Evolutionary conservation across 345 rosid species (phyloP).

Genomic region (Microthlaspi erraticum): DNA sequence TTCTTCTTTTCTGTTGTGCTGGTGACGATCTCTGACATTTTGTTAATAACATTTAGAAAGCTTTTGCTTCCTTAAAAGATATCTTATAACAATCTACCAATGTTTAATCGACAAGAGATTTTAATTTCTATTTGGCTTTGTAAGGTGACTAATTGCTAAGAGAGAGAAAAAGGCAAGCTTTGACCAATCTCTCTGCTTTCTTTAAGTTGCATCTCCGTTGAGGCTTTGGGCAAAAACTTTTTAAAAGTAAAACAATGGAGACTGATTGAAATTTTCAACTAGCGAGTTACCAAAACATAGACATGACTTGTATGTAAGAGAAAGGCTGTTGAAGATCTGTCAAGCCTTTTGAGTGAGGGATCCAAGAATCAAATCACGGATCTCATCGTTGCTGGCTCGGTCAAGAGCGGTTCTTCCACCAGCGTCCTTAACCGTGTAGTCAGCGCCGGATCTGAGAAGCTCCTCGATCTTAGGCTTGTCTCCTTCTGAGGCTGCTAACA

Average conservation of each 20-base stretch:
- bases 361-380: slow-evolving; percentile 65
- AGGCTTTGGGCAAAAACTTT: slow-evolving; percentile 24
- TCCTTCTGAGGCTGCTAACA: slow-evolving; percentile 90
- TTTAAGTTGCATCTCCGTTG: slow-evolving; percentile 15
- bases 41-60: slow-evolving; percentile 37
- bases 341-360: slow-evolving; percentile 69
- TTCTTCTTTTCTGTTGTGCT: slow-evolving; percentile 6
- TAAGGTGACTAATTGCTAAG: slow-evolving; percentile 13
- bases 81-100: not conserved
- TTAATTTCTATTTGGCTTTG: not conserved
- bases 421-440: slow-evolving; percentile 62
- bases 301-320: slow-evolving; percentile 5
- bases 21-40: slow-evolving; percentile 16
- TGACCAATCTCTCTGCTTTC: slow-evolving; percentile 6
- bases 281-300: slow-evolving; percentile 11
- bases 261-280: not conserved
- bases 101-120: not conserved
- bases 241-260: slow-evolving; percentile 22
- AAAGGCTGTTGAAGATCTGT: slow-evolving; percentile 14
- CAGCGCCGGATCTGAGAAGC: slow-evolving; percentile 81
- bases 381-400: slow-evolving; percentile 62
- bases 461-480: slow-evolving; percentile 91
- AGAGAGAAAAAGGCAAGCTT: slow-evolving; percentile 6
- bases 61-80: slow-evolving; percentile 7
- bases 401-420: slow-evolving; percentile 82